These are phyloP conservation scores for Pugionium cornutum DNA, from an alignment of 345 rosid genomes.

Conservation along the genomic window DNA sequence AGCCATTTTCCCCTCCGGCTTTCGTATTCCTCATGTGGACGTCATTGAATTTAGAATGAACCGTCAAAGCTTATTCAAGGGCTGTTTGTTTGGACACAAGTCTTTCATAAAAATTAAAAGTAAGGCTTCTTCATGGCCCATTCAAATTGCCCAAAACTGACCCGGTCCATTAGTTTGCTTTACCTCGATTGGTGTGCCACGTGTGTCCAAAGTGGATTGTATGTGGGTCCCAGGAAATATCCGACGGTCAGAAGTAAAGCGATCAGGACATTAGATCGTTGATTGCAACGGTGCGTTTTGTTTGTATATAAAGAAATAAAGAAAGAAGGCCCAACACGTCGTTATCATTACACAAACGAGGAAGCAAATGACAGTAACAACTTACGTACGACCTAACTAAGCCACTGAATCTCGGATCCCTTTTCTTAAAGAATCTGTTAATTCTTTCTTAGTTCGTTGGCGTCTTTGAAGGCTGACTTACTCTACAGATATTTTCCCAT, in stretches of 20 bases:
- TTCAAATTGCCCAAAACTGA: background rate
- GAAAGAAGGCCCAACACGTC: slow-evolving; percentile 56
- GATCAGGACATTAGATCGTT: slow-evolving; percentile 28
- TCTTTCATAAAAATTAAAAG: background rate
- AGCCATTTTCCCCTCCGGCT: slow-evolving; percentile 31
- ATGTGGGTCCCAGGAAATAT: background rate
- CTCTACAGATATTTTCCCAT: background rate
- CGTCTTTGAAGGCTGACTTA: slow-evolving; percentile 12
- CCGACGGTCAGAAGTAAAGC: slow-evolving; percentile 14
- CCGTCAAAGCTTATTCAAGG: slow-evolving; percentile 1
- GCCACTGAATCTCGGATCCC: slow-evolving; percentile 25
- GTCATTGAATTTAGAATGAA: background rate
- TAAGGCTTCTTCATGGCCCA: slow-evolving; percentile 1
- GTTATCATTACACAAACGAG: slow-evolving; percentile 41
- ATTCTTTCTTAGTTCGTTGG: background rate
- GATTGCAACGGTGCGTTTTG: slow-evolving; percentile 25
- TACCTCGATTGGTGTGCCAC: slow-evolving; percentile 31
- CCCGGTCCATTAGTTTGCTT: background rate
- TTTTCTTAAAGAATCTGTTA: slow-evolving; percentile 4
- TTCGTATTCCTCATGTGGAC: slow-evolving; percentile 29
- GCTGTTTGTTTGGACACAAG: slow-evolving; percentile 31
- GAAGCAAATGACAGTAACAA: slow-evolving; percentile 15
- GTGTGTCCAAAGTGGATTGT: slow-evolving; percentile 9
- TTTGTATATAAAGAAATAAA: slow-evolving; percentile 22
- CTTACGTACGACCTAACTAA: slow-evolving; percentile 20